phyloP scores from a whole-genome alignment of 2,329 filamentous ascomycete genomes.

The Nemania sp. region DNA sequence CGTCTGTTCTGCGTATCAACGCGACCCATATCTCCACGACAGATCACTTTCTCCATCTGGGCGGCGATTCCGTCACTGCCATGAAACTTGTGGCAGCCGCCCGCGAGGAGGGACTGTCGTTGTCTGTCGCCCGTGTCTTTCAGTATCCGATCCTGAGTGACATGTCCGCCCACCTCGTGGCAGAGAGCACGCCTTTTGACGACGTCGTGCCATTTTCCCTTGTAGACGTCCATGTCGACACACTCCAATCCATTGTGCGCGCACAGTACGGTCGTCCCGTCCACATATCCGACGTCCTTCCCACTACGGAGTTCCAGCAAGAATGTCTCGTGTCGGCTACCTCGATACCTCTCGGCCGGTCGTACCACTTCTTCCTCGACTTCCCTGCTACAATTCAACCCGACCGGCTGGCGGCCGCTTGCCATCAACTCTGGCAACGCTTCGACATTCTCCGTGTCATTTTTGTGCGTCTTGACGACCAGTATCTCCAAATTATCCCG shows the following conservation, averaged over 20 bases:
- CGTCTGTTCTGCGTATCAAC: neutral
- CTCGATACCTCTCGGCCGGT: neutral
- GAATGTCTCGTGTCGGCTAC: neutral
- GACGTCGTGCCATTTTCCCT: slow-evolving; percentile 3
- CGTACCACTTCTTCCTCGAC: slow-evolving; percentile 1
- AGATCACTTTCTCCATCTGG: neutral
- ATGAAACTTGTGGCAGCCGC: neutral
- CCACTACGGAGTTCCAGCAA: slow-evolving; percentile 1
- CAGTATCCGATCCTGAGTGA: neutral
- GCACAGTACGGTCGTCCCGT: neutral
- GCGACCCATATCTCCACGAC: neutral
- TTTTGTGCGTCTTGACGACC: neutral
- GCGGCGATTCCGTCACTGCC: slow-evolving; percentile 1
- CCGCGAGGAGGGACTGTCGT: neutral
- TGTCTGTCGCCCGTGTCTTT: neutral
- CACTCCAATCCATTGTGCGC: neutral
- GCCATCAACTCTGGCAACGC: neutral
- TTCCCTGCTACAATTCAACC: slow-evolving; percentile 2
- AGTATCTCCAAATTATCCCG: slow-evolving; percentile 1
- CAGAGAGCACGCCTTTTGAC: neutral
- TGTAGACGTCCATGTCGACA: neutral
- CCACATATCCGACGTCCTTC: slow-evolving; percentile 1
- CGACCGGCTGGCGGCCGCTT: neutral
- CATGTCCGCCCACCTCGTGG: neutral
- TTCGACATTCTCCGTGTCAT: slow-evolving; percentile 2